phyloP scores from a whole-genome alignment of 495 filamentous ascomycete genomes.

The Penicillium steckii region DNA sequence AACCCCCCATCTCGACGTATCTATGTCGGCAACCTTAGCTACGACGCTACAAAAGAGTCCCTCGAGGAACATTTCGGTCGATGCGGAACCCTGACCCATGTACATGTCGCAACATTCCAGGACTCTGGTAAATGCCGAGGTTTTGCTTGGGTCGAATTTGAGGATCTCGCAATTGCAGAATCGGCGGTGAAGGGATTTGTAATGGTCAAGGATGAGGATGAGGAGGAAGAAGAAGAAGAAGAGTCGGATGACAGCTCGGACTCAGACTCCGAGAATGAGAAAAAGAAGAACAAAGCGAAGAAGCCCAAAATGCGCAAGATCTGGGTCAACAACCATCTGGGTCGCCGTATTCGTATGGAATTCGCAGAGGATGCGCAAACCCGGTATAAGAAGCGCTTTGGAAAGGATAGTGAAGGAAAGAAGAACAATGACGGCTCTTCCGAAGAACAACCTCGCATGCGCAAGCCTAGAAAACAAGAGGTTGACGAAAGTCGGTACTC shows the following conservation, averaged over 20 bases:
- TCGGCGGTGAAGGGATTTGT: constrained; percentile 82
- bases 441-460: constrained; percentile 21
- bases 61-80: constrained; percentile 74
- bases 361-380: constrained; percentile 86
- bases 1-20: constrained; percentile 72
- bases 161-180: constrained; percentile 68
- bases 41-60: constrained; percentile 78
- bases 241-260: constrained; percentile 37
- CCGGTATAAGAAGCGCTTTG: constrained; percentile 90
- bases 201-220: constrained; percentile 60
- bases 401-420: constrained; percentile 58
- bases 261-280: constrained; percentile 30
- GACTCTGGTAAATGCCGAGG: constrained; percentile 98
- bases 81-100: constrained; percentile 75
- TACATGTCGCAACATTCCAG: constrained; percentile 92
- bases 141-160: constrained; percentile 92
- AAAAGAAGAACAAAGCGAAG: constrained; percentile 39
- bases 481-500: constrained; percentile 41
- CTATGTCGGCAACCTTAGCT: constrained; percentile 90
- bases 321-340: constrained; percentile 78
- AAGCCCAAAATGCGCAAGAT: constrained; percentile 67
- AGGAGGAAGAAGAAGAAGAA: constrained; percentile 58
- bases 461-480: constrained; percentile 25
- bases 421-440: constrained; percentile 26
- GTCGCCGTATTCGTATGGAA: constrained; percentile 81